Base-by-base conservation (phyloP, 768 basidiomycete genomes). In the Amanita pallidorosea region DNA sequence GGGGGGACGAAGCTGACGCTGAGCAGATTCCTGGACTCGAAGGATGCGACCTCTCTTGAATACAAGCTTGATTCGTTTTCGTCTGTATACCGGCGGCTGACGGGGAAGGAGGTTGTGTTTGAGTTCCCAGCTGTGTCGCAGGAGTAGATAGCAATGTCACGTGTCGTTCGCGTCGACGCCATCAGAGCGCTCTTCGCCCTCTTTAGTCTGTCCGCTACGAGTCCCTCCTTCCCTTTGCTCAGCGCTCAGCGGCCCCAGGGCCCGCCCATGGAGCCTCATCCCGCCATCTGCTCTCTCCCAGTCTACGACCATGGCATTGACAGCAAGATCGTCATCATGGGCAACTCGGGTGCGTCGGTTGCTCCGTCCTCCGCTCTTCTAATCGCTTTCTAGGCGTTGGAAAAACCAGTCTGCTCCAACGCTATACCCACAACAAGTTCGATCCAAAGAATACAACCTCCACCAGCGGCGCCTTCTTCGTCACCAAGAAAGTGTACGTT, bases 61-160 rank as follows among this genome's bases (percentile, higher is more conserved):
- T 97, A 99, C 87, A 99, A 99, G 81, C 80, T 98, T 61, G 96
- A 99, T 74, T 95, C 94, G 56, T 99, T 98, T 77, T 88, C 94
- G 45, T 93, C 91, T 37, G 90, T 98, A 56, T 97, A 96, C 80
- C 88, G 86, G 64, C 81, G 86, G 56, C 73, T 96, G 66, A 95
- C 93, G 57, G 94, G 94, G 66, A 97, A 96, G 78, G 94, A 97
- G 56, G 94, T 96, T 53, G 83, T 87, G 49, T 92, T 92, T 65
- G 89, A 92, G 75, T 92, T 92, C 75, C 89, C 89, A 40, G 81
- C 82, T 55, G 80, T 77, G 58, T 71, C 73, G 60, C 82, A 83
- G 65, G 81, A 85, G 67, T 86, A 81, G 72, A 65, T 44, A 54
- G 44, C 33, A 51, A 56, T 59, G 54, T 61, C 68, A 70, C 67